These are phyloP conservation scores for Yarrowia galli DNA, from an alignment of 1,139 yeast species.

Conservation along the genomic window DNA sequence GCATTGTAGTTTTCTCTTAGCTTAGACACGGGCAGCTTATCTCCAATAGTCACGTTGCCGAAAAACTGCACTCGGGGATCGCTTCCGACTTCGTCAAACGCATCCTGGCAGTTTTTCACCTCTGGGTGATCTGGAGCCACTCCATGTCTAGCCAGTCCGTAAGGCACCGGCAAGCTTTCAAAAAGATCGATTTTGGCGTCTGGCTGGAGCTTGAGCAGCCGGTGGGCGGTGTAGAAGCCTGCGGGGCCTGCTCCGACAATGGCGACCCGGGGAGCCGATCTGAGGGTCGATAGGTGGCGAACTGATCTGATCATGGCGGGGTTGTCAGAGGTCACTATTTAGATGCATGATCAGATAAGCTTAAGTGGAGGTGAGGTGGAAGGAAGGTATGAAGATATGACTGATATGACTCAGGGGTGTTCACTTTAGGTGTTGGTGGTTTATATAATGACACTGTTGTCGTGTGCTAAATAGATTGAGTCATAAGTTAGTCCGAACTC, in stretches of 20 bases:
- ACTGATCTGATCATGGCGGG: conserved; percentile 34
- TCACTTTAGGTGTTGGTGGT: no score
- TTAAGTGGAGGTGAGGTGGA: not conserved
- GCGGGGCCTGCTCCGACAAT: conserved; percentile 97
- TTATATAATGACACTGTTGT: not conserved
- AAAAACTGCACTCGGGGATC: conserved; percentile 63
- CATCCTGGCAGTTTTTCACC: conserved; percentile 76
- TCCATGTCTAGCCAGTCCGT: conserved; percentile 89
- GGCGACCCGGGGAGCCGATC: conserved; percentile 58
- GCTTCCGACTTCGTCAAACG: conserved; percentile 68
- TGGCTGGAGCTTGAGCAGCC: conserved; percentile 63
- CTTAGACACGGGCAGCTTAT: conserved; percentile 59
- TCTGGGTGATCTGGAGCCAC: conserved; percentile 99
- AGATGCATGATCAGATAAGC: conserved; percentile 24
- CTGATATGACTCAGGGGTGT: no score
- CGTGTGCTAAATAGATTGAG: no score
- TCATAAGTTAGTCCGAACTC: no score
- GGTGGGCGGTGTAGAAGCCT: conserved; percentile 88
- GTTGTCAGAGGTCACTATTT: not conserved
- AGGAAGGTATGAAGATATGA: not conserved
- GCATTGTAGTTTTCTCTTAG: conserved; percentile 69
- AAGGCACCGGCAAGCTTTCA: conserved; percentile 88
- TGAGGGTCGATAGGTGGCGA: conserved; percentile 29
- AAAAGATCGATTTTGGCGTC: conserved; percentile 56
- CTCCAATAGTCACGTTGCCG: conserved; percentile 78